Base-by-base conservation (phyloP, 257 asterid species). In the Nicotiana attenuata region DNA sequence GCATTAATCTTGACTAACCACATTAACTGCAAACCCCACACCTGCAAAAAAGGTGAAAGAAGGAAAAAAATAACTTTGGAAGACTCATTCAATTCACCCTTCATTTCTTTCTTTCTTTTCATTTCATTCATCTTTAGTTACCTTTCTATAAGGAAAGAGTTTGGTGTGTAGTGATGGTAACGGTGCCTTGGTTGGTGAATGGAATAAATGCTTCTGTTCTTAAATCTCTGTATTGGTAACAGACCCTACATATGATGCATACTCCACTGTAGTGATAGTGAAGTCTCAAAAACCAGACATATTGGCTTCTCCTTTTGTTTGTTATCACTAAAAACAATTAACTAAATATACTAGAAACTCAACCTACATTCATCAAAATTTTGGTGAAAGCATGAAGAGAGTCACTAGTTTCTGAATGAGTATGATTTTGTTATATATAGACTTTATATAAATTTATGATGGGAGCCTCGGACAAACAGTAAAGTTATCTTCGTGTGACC, bases 191-290 rank as follows among this genome's bases (percentile, higher is more conserved):
- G 94, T 88, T 87, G 97, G 76, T 89, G 91, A 63, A 85, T 81
- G 41, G 90, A 91, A 84, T 89, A 89, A 91, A 93, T 91, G 91
- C 90, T 84, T 76, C 79, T 85, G 85, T 85, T 50, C 63, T 75
- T 50, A 38, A 33, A 57, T 17, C 7, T 80, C 88, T 90, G 85
- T 82, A 87, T 82, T 83, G 91, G 83, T 84, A 91, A 67, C 79
- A 68, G 47, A 53, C 47, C 63, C 63, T 67, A 38, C 85, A 81
- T 66, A 24, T 63, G 77, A 53, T 67, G 68, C 64, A 65, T 81
- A 65, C 82, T 80, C 76, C 41, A 77, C 83, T 73, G 83, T 50
- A 38, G 85, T 60, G 60, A 59, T 15, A 78, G 71, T 80, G 83
- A 84, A 65, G 28, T 67, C 82, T 47, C 81, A 28, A 76, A 50